Conservation (phyloP, 371 early-diverging fungal species). For the Mortierella sp. region DNA sequence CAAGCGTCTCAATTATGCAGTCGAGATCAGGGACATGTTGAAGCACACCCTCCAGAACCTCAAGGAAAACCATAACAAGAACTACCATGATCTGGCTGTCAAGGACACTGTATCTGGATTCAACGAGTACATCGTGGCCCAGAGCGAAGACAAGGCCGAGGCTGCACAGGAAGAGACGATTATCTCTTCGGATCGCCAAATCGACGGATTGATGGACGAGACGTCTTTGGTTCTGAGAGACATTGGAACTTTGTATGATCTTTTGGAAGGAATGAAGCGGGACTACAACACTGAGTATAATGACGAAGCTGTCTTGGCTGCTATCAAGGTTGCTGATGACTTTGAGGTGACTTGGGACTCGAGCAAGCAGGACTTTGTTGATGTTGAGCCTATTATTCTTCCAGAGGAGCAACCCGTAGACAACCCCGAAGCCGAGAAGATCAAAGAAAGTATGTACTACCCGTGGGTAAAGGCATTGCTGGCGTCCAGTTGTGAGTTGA, state of each 20-base stretch:
- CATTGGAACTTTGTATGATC: slow-evolving; percentile 29
- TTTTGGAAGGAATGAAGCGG: slow-evolving; percentile 29
- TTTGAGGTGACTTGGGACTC: slow-evolving; percentile 34
- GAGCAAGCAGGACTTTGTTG: slow-evolving; percentile 31
- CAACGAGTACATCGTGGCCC: slow-evolving; percentile 65
- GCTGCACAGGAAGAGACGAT: background rate
- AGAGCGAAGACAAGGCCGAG: background rate
- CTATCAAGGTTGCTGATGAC: slow-evolving; percentile 35
- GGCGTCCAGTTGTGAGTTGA: background rate
- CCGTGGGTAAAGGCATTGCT: background rate
- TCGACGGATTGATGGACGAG: slow-evolving; percentile 26
- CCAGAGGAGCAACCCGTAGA: slow-evolving; percentile 35
- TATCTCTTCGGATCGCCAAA: slow-evolving; percentile 7
- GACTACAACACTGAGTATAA: slow-evolving; percentile 56
- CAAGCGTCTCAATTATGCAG: slow-evolving; percentile 52
- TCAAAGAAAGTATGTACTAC: slow-evolving; percentile 26
- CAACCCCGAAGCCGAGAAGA: slow-evolving; percentile 28
- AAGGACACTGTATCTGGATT: slow-evolving; percentile 73
- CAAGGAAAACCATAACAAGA: slow-evolving; percentile 82
- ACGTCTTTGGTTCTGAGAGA: slow-evolving; percentile 30
- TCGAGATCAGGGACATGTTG: slow-evolving; percentile 18
- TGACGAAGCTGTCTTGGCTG: slow-evolving; percentile 43
- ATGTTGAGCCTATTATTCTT: slow-evolving; percentile 17
- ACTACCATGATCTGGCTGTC: slow-evolving; percentile 86
- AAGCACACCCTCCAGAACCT: slow-evolving; percentile 65